These are phyloP conservation scores for Tulasnella sp. DNA, from an alignment of 768 basidiomycete genomes.

Conservation along the genomic window DNA sequence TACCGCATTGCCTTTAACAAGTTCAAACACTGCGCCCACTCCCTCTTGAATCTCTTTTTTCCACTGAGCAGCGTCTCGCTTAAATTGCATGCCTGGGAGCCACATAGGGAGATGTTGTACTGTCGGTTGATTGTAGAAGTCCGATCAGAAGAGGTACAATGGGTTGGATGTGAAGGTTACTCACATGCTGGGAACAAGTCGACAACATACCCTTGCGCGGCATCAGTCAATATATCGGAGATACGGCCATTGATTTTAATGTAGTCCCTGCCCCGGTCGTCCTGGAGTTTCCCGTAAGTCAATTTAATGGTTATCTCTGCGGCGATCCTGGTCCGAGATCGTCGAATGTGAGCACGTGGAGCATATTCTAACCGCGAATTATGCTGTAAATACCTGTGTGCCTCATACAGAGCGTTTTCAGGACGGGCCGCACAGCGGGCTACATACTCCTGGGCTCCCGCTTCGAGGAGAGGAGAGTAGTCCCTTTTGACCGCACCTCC, in stretches of 20 bases:
- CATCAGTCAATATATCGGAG: not conserved
- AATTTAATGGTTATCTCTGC: not conserved
- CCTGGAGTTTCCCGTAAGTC: not conserved
- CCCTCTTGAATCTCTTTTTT: not conserved
- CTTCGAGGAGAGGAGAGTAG: not conserved
- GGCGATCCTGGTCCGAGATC: not conserved
- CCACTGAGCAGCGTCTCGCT: not conserved
- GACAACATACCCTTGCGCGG: not conserved
- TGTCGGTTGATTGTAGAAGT: not conserved
- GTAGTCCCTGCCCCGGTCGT: not conserved
- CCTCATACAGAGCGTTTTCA: not conserved
- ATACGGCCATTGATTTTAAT: not conserved
- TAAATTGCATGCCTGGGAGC: constrained; percentile 13
- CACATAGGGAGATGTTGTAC: constrained; percentile 14
- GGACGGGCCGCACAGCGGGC: not conserved
- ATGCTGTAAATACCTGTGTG: not conserved
- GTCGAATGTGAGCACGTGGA: not conserved
- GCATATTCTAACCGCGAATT: not conserved
- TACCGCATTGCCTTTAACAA: not conserved
- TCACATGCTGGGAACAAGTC: constrained; percentile 9
- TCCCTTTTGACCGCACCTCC: not conserved
- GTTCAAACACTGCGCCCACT: not conserved
- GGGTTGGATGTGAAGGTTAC: not conserved
- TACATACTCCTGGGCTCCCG: not conserved
- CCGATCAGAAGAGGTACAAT: not conserved